Conservation (phyloP, 352 stramenopile genomes). For the Globisporangium uncinulatum region DNA sequence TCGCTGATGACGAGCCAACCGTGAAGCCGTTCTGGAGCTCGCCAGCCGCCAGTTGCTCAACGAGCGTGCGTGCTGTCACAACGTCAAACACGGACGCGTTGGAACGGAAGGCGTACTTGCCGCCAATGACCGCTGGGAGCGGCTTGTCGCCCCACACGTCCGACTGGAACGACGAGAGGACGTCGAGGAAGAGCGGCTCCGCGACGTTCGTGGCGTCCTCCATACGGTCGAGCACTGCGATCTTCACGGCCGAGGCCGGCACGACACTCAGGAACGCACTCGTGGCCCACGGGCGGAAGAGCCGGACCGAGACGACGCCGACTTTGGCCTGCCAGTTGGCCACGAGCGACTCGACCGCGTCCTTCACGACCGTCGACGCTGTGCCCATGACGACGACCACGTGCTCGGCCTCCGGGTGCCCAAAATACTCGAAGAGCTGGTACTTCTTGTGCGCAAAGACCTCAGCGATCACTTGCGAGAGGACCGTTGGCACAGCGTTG, state of each 20-base stretch:
- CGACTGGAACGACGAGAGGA: conserved; percentile 87
- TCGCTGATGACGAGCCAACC: conserved; percentile 23
- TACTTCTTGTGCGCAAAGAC: conserved; percentile 82
- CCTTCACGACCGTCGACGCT: conserved; percentile 81
- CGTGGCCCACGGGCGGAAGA: conserved; percentile 89
- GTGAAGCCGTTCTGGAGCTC: conserved; percentile 71
- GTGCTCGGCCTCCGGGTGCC: conserved; percentile 74
- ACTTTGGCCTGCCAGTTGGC: conserved; percentile 82
- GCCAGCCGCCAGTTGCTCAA: conserved; percentile 56
- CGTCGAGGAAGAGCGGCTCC: conserved; percentile 90
- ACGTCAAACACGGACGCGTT: conserved; percentile 78
- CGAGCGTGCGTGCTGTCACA: conserved; percentile 67
- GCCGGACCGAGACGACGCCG: conserved; percentile 83
- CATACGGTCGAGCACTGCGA: conserved; percentile 90
- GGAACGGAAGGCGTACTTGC: conserved; percentile 71
- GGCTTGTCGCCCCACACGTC: conserved; percentile 58
- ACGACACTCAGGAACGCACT: conserved; percentile 72
- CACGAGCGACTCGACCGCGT: conserved; percentile 82
- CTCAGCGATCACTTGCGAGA: conserved; percentile 79
- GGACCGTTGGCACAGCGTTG: conserved; percentile 44
- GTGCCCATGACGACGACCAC: conserved; percentile 91
- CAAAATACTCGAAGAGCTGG: conserved; percentile 90
- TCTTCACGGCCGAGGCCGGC: conserved; percentile 63
- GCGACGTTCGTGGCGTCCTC: conserved; percentile 83
- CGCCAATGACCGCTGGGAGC: conserved; percentile 66